Percentiles rank a stretch among this genome's conserved stretches.
Evolutionary conservation across 2,329 filamentous ascomycete genomes (phyloP).

Genomic region (Talaromyces rugulosus): DNA sequence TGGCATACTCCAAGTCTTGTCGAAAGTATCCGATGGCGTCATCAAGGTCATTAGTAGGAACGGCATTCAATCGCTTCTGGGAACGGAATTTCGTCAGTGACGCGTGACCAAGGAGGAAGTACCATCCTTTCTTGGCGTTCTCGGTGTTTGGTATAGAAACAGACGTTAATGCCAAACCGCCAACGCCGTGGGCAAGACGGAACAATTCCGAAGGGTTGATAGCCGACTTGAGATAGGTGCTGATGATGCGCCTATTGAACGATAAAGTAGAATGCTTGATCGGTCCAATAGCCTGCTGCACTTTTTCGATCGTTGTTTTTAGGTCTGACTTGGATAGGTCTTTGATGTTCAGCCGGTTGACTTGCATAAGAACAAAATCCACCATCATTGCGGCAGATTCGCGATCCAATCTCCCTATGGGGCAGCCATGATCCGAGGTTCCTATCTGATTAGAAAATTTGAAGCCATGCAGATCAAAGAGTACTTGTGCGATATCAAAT

Average conservation of each 20-base stretch:
- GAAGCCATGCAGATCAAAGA: slow-evolving; percentile 77
- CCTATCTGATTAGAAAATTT: slow-evolving; percentile 69
- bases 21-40: slow-evolving; percentile 75
- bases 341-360: slow-evolving; percentile 79
- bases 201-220: slow-evolving; percentile 79
- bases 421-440: slow-evolving; percentile 74
- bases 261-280: slow-evolving; percentile 75
- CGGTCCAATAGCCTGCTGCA: slow-evolving; percentile 77
- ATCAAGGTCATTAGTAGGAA: slow-evolving; percentile 77
- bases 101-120: slow-evolving; percentile 84
- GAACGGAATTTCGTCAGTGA: slow-evolving; percentile 79
- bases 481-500: slow-evolving; percentile 77
- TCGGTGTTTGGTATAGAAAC: slow-evolving; percentile 65
- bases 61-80: slow-evolving; percentile 72
- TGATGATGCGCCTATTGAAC: slow-evolving; percentile 83
- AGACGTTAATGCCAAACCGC: slow-evolving; percentile 67
- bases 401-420: slow-evolving; percentile 71
- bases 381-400: slow-evolving; percentile 76
- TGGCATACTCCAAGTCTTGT: slow-evolving; percentile 76
- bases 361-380: slow-evolving; percentile 76
- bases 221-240: slow-evolving; percentile 73
- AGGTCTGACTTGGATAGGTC: slow-evolving; percentile 89
- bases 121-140: slow-evolving; percentile 82
- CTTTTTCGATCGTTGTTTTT: slow-evolving; percentile 84
- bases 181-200: slow-evolving; percentile 72